Evolutionary conservation across 345 rosid species (phyloP).

Genomic region (Tarenaya hassleriana): DNA sequence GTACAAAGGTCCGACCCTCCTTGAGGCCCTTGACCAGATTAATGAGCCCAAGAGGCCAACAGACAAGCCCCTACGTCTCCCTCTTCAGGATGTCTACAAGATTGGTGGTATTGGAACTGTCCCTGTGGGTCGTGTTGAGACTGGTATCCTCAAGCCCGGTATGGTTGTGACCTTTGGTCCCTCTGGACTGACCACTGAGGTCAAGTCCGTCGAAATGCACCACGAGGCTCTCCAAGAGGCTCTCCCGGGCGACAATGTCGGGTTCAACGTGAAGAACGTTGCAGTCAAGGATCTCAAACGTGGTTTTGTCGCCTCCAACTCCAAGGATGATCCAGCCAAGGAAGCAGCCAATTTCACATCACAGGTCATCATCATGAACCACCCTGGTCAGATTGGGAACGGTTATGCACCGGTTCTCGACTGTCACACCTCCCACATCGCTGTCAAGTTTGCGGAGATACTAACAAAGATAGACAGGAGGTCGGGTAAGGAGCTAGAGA

Average conservation of each 20-base stretch:
- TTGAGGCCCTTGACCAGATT: conserved; percentile 60
- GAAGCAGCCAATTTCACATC: conserved; percentile 57
- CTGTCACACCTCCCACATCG: conserved; percentile 66
- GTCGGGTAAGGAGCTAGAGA: conserved; percentile 69
- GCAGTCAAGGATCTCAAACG: conserved; percentile 72
- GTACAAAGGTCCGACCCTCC: conserved; percentile 77
- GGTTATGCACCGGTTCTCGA: conserved; percentile 69
- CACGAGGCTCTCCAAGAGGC: conserved; percentile 64
- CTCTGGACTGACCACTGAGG: conserved; percentile 62
- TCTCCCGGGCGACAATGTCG: conserved; percentile 61
- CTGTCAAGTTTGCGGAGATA: conserved; percentile 57
- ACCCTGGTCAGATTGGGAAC: conserved; percentile 67
- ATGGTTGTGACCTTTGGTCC: conserved; percentile 64
- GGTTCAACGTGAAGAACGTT: conserved; percentile 66
- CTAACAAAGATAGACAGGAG: conserved; percentile 71
- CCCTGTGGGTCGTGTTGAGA: conserved; percentile 55
- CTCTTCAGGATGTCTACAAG: conserved; percentile 73
- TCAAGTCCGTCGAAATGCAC: conserved; percentile 75
- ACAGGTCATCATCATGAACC: conserved; percentile 71
- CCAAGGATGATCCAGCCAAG: conserved; percentile 66
- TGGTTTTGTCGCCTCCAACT: conserved; percentile 59
- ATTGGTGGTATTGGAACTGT: conserved; percentile 73
- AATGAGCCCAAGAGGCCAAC: conserved; percentile 66
- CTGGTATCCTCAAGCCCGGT: conserved; percentile 56
- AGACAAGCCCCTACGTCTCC: conserved; percentile 71